Conservation (phyloP, 768 basidiomycete species). For the Tubosaeta sp. region DNA sequence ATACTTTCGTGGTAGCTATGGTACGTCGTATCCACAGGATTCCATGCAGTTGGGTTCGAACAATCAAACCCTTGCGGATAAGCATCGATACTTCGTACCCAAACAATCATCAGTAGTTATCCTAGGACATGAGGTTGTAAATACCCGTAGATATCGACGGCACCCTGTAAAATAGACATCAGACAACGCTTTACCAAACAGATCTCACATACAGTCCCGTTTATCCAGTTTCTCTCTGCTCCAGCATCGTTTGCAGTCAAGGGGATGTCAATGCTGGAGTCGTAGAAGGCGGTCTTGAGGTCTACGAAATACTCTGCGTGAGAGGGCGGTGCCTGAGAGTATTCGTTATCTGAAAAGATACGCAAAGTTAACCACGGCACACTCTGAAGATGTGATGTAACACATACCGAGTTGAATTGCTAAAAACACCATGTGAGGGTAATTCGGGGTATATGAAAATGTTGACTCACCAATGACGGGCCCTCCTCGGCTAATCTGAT, state of each 20-base stretch:
- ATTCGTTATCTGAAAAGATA: slow-evolving; percentile 63
- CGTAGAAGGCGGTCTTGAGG: slow-evolving; percentile 51
- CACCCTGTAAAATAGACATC: slow-evolving; percentile 40
- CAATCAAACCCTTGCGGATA: slow-evolving; percentile 83
- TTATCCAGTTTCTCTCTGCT: slow-evolving; percentile 56
- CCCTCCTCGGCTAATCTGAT: slow-evolving; percentile 70
- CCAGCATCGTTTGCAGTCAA: slow-evolving; percentile 73
- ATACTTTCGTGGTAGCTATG: slow-evolving; percentile 53
- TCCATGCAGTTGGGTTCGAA: slow-evolving; percentile 66
- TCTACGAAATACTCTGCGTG: slow-evolving; percentile 58
- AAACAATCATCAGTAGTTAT: not conserved
- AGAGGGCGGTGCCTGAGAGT: slow-evolving; percentile 45
- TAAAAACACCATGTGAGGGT: slow-evolving; percentile 18
- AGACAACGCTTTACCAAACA: not conserved
- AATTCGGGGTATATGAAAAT: not conserved
- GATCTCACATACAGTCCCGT: slow-evolving; percentile 51
- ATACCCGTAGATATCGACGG: slow-evolving; percentile 69
- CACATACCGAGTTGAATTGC: slow-evolving; percentile 54
- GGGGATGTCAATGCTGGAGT: slow-evolving; percentile 60
- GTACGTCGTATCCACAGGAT: slow-evolving; percentile 58
- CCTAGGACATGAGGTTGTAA: not conserved
- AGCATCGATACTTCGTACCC: slow-evolving; percentile 47
- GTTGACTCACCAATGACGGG: slow-evolving; percentile 61
- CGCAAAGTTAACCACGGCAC: not conserved
- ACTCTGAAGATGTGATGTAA: not conserved